These are phyloP conservation scores for Hymenoscyphus fraxineus DNA, from an alignment of 2,329 filamentous ascomycete genomes.

Conservation along the genomic window DNA sequence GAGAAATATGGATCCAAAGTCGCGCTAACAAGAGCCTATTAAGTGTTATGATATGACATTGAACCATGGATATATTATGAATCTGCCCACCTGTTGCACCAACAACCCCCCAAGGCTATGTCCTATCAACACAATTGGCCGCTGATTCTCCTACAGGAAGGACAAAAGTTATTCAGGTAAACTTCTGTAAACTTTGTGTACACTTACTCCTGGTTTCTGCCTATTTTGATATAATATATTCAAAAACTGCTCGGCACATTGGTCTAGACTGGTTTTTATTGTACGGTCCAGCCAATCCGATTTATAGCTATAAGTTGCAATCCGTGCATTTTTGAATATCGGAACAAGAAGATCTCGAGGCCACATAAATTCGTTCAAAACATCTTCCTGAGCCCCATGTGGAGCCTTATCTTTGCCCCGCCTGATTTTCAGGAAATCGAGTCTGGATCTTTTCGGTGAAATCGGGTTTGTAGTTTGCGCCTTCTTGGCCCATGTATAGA, in stretches of 20 bases:
- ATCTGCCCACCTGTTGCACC: slow-evolving; percentile 17
- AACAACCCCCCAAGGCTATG: slow-evolving; percentile 20
- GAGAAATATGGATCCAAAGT: slow-evolving; percentile 10
- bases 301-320: slow-evolving; percentile 23
- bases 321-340: slow-evolving; percentile 16
- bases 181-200: not conserved
- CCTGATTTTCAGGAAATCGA: not conserved
- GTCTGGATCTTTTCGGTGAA: not conserved
- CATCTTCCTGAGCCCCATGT: not conserved
- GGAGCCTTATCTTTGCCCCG: not conserved
- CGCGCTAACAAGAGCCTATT: slow-evolving; percentile 17
- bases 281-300: slow-evolving; percentile 17
- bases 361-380: slow-evolving; percentile 13
- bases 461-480: not conserved
- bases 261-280: slow-evolving; percentile 18
- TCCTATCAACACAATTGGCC: slow-evolving; percentile 20
- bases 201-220: slow-evolving; percentile 15
- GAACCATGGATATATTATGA: not conserved
- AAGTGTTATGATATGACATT: not conserved
- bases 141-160: slow-evolving; percentile 13
- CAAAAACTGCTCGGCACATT: slow-evolving; percentile 17
- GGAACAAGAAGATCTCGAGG: slow-evolving; percentile 19
- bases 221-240: slow-evolving; percentile 16
- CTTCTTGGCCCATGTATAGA: not conserved
- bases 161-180: slow-evolving; percentile 4